Evolutionary conservation across 2,329 filamentous ascomycete species (phyloP).

Genomic region (Fusarium sp.): DNA sequence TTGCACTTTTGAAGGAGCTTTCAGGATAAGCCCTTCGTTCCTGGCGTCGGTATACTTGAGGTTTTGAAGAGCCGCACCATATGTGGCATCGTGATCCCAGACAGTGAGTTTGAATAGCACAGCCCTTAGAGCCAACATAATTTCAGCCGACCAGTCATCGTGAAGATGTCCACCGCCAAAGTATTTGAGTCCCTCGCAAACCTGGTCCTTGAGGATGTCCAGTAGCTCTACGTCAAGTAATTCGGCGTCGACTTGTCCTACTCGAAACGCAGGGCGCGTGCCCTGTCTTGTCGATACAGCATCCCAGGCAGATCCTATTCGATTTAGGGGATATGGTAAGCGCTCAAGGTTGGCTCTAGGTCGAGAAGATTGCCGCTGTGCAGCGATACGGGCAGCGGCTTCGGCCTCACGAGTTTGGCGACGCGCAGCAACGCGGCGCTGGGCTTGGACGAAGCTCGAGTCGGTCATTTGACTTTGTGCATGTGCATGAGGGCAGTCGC

Average conservation of each 20-base stretch:
- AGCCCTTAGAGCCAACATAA: conserved; percentile 80
- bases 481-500: conserved; percentile 51
- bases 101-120: conserved; percentile 94
- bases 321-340: conserved; percentile 73
- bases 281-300: conserved; percentile 79
- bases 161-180: conserved; percentile 79
- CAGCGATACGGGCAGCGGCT: conserved; percentile 67
- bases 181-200: conserved; percentile 89
- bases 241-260: conserved; percentile 96
- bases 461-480: conserved; percentile 60
- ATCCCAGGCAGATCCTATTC: conserved; percentile 75
- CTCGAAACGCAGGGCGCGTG: conserved; percentile 87
- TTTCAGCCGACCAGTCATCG: conserved; percentile 90
- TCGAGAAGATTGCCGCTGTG: conserved; percentile 65
- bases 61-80: conserved; percentile 93
- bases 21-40: conserved; percentile 70
- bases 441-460: conserved; percentile 86
- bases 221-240: conserved; percentile 94
- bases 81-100: conserved; percentile 96
- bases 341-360: conserved; percentile 68
- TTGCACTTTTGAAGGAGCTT: conserved; percentile 82
- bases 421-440: conserved; percentile 86
- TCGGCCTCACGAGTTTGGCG: conserved; percentile 80
- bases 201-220: conserved; percentile 85
- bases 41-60: conserved; percentile 90